Evolutionary conservation across 805 yeast genomes (phyloP), one percentile per base, ranked within the genome.

Genomic region (Isabelozyma rhagii): DNA sequence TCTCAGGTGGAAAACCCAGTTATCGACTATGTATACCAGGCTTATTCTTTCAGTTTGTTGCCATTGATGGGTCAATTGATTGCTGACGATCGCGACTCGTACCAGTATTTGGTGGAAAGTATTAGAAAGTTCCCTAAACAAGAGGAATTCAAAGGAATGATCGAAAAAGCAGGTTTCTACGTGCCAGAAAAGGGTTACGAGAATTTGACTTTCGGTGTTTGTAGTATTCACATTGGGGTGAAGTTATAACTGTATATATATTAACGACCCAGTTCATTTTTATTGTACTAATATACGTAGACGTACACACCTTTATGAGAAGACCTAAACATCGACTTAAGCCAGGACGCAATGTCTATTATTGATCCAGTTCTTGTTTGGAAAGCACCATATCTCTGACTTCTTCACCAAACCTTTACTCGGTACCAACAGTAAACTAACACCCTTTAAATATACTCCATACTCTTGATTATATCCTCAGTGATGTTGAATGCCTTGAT

Each of bases 11-110:
- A 87, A 45, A 89, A 90, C 67, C 84, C 87, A 28, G 62, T 84
- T 8, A 73, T 94, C 47, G 93, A 89, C 64, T 75, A 82, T 52
- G 69, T 84, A 27, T 94, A 94, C 76, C 90, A 87, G 64, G 85
- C 89, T 40, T 94, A 96, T 80, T 89, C 97, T 13, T 88, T 88
- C 67, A 87, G 89, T 50, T 72, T 87, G 45, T 78, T 94, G 56
- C 99, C 99, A 18, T 79, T 93, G 58, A 86, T 96, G 87, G 99
- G 99, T 44, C 97, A 96, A 63, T 80, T 94, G 55, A 81, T 94
- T 55, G 97, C 97, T 39, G 88, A 93, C 61, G 99, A 94, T 67
- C 84, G 96, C 66, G 97, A 92, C 59, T 90, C 97, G 27, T 94
- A 94, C 69, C 97, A 94, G 68, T 94, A 94, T 66, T 77, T 94